Evolutionary conservation across 192 early-diverging fungal genomes (phyloP).

Genomic region (Entrophospora sp.): DNA sequence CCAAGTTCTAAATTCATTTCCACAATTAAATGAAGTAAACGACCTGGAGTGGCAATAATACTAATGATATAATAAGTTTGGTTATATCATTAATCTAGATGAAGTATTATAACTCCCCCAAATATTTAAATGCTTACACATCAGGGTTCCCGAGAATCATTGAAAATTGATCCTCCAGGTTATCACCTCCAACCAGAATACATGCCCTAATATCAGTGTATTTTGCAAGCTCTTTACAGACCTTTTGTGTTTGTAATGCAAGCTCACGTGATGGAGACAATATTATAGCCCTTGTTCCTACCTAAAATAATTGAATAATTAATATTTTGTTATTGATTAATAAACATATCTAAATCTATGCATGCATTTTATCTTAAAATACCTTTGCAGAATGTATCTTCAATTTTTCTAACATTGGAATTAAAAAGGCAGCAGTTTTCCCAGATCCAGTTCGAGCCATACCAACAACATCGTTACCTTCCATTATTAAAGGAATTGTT

Average conservation of each 20-base stretch:
- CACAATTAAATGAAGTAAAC: conserved; percentile 73
- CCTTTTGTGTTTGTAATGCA: conserved; percentile 92
- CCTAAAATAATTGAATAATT: conserved; percentile 6
- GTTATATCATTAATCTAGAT: not conserved
- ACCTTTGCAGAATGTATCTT: conserved; percentile 85
- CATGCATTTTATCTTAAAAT: not conserved
- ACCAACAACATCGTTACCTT: conserved; percentile 90
- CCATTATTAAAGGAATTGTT: conserved; percentile 84
- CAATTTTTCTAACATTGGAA: conserved; percentile 83
- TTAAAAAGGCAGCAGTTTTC: conserved; percentile 92
- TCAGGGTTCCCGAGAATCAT: conserved; percentile 93
- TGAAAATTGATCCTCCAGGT: conserved; percentile 92
- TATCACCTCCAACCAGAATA: conserved; percentile 92
- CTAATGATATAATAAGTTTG: conserved; percentile 16
- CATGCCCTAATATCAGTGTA: conserved; percentile 85
- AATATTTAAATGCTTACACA: conserved; percentile 43
- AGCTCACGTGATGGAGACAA: conserved; percentile 94
- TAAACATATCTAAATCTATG: not conserved
- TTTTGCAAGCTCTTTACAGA: conserved; percentile 85
- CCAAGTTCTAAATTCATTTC: conserved; percentile 88
- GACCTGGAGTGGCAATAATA: conserved; percentile 75
- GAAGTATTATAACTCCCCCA: not conserved
- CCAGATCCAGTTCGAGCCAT: conserved; percentile 99
- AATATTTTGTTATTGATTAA: not conserved
- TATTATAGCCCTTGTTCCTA: conserved; percentile 69